A percentile compares a stretch with the other conserved stretches of the same genome.
These are phyloP conservation scores for Ensete glaucum DNA, from an alignment of 176 grass and related monocot species.

Conservation along the genomic window DNA sequence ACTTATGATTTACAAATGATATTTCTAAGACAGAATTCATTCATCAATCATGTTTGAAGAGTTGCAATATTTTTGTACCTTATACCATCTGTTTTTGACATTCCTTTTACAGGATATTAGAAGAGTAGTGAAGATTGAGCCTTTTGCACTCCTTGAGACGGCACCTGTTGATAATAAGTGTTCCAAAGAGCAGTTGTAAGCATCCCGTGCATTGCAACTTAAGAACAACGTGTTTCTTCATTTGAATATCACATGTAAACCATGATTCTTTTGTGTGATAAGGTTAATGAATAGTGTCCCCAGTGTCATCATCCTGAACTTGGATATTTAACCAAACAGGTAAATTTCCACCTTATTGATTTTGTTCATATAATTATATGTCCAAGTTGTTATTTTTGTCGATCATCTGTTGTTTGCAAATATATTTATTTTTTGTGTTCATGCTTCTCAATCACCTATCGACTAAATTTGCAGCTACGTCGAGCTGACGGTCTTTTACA, in stretches of 20 bases:
- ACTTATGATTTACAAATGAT: too few relatives aligned
- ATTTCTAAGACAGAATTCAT: too few relatives aligned
- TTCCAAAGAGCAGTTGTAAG: conserved; percentile 42
- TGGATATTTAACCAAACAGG: conserved; percentile 61
- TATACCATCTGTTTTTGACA: neutral
- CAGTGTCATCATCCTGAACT: conserved; percentile 34
- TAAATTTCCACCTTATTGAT: conserved; percentile 19
- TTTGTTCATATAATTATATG: too few relatives aligned
- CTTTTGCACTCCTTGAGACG: conserved; percentile 45
- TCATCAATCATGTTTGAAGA: too few relatives aligned
- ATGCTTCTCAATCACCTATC: neutral
- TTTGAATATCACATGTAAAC: neutral
- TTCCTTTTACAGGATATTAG: conserved; percentile 48
- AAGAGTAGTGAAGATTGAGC: conserved; percentile 49
- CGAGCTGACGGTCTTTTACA: conserved; percentile 60
- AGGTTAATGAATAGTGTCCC: conserved; percentile 28
- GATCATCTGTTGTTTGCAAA: too few relatives aligned
- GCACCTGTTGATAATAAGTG: conserved; percentile 19
- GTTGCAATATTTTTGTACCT: neutral
- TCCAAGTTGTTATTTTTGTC: neutral
- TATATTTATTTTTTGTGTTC: too few relatives aligned
- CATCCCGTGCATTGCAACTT: neutral
- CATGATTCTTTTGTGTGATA: neutral
- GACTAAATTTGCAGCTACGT: conserved; percentile 46
- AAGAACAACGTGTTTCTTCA: neutral